These are phyloP conservation scores for Ceratocystis variospora DNA, from an alignment of 2,329 filamentous ascomycete species.

Conservation along the genomic window DNA sequence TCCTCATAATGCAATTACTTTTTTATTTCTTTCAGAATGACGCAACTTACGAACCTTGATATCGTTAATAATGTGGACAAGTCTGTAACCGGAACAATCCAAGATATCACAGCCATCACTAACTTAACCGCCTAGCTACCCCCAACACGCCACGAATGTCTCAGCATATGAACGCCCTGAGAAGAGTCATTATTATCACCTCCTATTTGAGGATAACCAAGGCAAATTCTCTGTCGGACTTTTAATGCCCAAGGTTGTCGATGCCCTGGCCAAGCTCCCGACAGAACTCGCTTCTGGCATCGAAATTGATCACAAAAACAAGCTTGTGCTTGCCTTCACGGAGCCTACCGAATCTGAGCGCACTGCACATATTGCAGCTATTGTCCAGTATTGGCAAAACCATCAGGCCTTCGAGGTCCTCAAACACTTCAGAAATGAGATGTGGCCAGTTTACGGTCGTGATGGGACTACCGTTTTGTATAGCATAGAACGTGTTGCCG, in stretches of 20 bases:
- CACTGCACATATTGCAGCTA: slow-evolving; percentile 40
- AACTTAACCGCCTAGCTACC: slow-evolving; percentile 45
- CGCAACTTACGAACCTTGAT: slow-evolving; percentile 31
- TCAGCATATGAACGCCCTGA: slow-evolving; percentile 40
- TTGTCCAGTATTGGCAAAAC: slow-evolving; percentile 54
- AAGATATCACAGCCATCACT: background rate
- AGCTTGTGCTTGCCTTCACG: slow-evolving; percentile 50
- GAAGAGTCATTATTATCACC: slow-evolving; percentile 53
- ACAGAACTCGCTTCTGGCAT: slow-evolving; percentile 42
- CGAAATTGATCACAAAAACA: slow-evolving; percentile 42
- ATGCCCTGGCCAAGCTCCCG: slow-evolving; percentile 36
- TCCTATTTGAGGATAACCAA: slow-evolving; percentile 47
- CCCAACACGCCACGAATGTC: slow-evolving; percentile 53
- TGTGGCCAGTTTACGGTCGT: slow-evolving; percentile 62
- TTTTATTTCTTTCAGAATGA: slow-evolving; percentile 1
- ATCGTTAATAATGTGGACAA: slow-evolving; percentile 40
- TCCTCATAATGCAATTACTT: background rate
- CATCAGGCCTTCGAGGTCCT: slow-evolving; percentile 61
- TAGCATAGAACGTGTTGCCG: slow-evolving; percentile 63
- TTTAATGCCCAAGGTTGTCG: slow-evolving; percentile 38
- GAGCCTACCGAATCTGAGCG: slow-evolving; percentile 48
- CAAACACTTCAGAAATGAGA: slow-evolving; percentile 64
- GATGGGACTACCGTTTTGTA: slow-evolving; percentile 47
- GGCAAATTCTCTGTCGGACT: slow-evolving; percentile 53
- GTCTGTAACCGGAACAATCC: slow-evolving; percentile 30